Conservation (phyloP, 225 moss, liverwort and hornwort species). For the Rhytidiadelphus loreus region DNA sequence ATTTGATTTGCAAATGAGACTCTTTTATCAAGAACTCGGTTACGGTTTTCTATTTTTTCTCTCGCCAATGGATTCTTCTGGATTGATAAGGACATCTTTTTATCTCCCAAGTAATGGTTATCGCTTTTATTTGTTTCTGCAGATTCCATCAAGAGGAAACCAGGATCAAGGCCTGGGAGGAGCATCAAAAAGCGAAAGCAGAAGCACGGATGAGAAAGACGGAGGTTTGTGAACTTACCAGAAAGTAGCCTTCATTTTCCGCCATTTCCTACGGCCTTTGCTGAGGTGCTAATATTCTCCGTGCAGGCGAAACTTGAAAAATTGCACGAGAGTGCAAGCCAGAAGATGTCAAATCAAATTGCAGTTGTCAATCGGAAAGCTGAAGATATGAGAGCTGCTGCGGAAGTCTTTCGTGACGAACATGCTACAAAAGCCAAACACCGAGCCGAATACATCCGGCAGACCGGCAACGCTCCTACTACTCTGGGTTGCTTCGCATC, state of each 20-base stretch:
- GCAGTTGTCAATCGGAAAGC: conserved; percentile 58
- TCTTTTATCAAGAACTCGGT: neutral
- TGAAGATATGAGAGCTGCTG: conserved; percentile 70
- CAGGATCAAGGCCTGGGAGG: conserved; percentile 88
- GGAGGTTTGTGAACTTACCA: conserved; percentile 43
- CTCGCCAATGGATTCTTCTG: neutral
- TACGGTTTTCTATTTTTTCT: neutral
- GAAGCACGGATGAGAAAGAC: conserved; percentile 75
- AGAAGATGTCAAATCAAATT: conserved; percentile 68
- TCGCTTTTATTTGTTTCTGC: neutral
- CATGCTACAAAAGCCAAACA: conserved; percentile 67
- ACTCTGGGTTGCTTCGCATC: conserved; percentile 24
- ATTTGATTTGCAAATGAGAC: neutral
- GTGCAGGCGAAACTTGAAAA: conserved; percentile 75
- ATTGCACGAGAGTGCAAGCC: conserved; percentile 62
- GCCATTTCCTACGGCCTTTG: neutral
- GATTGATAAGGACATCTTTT: neutral
- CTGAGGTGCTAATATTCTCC: neutral
- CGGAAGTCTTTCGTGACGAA: conserved; percentile 62
- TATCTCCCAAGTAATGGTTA: neutral
- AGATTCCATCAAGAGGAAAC: conserved; percentile 74
- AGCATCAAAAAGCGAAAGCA: conserved; percentile 78
- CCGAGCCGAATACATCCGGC: conserved; percentile 76
- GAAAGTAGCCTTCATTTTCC: neutral
- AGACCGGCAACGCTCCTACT: conserved; percentile 44